phyloP scores from a whole-genome alignment of 1,284 basidiomycete species.

The Ustilago hordei region DNA sequence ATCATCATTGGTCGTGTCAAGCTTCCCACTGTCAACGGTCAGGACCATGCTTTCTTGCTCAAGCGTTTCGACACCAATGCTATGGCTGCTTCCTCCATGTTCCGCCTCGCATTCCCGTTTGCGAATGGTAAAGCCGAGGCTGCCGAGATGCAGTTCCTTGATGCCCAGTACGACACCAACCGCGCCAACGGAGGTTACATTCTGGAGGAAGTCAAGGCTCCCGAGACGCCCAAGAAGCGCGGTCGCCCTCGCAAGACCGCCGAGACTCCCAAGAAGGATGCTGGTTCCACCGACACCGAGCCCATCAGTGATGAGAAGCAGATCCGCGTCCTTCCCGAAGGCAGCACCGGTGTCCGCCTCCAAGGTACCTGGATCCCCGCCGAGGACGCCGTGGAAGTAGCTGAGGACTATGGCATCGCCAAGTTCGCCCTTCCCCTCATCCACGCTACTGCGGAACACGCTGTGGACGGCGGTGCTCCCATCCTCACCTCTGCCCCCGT shows the following conservation, averaged over 20 bases:
- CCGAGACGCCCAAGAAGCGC: conserved; percentile 52
- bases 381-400: conserved; percentile 77
- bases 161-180: conserved; percentile 80
- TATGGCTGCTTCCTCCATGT: conserved; percentile 96
- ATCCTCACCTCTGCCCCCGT: conserved; percentile 50
- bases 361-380: conserved; percentile 90
- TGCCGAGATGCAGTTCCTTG: conserved; percentile 84
- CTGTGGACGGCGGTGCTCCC: conserved; percentile 52
- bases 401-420: conserved; percentile 76
- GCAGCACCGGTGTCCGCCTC: conserved; percentile 73
- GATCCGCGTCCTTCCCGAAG: conserved; percentile 54
- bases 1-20: conserved; percentile 93
- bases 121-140: conserved; percentile 84
- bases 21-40: conserved; percentile 78
- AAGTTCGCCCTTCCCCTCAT: conserved; percentile 78
- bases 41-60: conserved; percentile 87
- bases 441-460: conserved; percentile 81
- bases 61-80: conserved; percentile 95
- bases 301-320: conserved; percentile 33
- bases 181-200: conserved; percentile 83
- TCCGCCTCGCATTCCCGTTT: conserved; percentile 92
- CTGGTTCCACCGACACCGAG: conserved; percentile 35
- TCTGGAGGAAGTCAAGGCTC: conserved; percentile 71
- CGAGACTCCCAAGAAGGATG: conserved; percentile 45
- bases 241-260: conserved; percentile 51